Evolutionary conservation across 148 eudicot species (phyloP).

Genomic region (Heliosperma pusillum): DNA sequence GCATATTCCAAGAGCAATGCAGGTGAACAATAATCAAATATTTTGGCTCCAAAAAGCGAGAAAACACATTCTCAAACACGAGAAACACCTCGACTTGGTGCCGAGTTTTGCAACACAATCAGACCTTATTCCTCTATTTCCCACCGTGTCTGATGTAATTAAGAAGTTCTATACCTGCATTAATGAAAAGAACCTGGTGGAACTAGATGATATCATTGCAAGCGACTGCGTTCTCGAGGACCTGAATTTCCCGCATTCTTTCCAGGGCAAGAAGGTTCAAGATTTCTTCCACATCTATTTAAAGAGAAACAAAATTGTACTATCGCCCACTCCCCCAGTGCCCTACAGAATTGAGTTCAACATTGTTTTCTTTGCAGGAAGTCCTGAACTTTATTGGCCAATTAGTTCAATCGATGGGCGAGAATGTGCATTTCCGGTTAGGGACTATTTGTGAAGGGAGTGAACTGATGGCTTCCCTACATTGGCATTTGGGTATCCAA

Average conservation of each 20-base stretch:
- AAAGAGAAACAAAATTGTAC: background rate
- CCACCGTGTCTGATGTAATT: conserved; percentile 42
- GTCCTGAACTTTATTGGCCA: conserved; percentile 42
- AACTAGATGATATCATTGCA: conserved; percentile 39
- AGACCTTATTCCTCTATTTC: background rate
- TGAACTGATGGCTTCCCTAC: conserved; percentile 37
- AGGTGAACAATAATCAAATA: background rate
- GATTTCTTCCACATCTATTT: background rate
- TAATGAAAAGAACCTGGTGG: conserved; percentile 42
- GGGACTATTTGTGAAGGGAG: conserved; percentile 58
- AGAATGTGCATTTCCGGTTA: conserved; percentile 47
- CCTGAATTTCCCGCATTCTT: conserved; percentile 45
- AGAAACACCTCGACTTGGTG: background rate
- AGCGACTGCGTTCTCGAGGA: conserved; percentile 60
- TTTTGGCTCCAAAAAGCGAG: background rate
- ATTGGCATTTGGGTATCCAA: conserved; percentile 72
- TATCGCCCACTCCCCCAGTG: background rate
- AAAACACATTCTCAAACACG: background rate
- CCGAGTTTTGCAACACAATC: conserved; percentile 23
- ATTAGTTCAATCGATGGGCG: conserved; percentile 58
- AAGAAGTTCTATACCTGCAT: conserved; percentile 52
- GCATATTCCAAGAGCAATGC: background rate
- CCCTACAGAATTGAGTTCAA: background rate
- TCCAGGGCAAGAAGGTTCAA: conserved; percentile 64
- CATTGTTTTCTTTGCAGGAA: conserved; percentile 40